Conservation (phyloP, 2,329 filamentous ascomycete genomes). For the Claviceps sorghi region DNA sequence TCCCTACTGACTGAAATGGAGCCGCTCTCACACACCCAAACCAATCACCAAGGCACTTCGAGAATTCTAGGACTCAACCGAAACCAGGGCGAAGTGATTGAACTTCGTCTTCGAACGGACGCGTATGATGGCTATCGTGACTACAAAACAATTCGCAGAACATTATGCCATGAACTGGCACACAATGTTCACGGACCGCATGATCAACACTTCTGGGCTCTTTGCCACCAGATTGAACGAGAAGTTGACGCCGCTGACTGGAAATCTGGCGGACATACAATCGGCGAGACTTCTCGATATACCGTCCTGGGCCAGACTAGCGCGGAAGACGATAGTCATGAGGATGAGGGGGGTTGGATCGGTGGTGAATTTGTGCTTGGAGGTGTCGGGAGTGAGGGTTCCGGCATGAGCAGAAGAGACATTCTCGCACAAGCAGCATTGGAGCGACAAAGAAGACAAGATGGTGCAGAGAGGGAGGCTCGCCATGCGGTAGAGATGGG, state of each 20-base stretch:
- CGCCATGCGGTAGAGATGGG: conserved; percentile 16
- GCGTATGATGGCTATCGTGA: conserved; percentile 87
- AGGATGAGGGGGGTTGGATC: conserved; percentile 63
- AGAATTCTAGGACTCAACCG: conserved; percentile 76
- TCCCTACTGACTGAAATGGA: conserved; percentile 92
- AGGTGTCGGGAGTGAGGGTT: conserved; percentile 29
- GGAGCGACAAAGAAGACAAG: conserved; percentile 21
- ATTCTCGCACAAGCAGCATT: conserved; percentile 45
- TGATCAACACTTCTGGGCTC: conserved; percentile 75
- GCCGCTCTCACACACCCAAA: conserved; percentile 60
- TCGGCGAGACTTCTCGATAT: conserved; percentile 50
- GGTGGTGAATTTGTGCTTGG: conserved; percentile 67
- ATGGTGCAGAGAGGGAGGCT: conserved; percentile 18
- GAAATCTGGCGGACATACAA: conserved; percentile 50
- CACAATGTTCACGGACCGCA: conserved; percentile 83
- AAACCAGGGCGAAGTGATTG: conserved; percentile 78
- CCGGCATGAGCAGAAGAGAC: conserved; percentile 52
- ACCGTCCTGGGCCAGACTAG: conserved; percentile 34
- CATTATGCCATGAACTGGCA: conserved; percentile 85
- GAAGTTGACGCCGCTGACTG: conserved; percentile 76
- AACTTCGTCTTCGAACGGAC: conserved; percentile 81
- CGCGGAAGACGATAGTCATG: conserved; percentile 37
- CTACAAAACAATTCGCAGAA: conserved; percentile 81
- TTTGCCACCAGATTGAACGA: conserved; percentile 74
- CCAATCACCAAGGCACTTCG: conserved; percentile 55